These are phyloP conservation scores for Geranium rotundifolium DNA, from an alignment of 345 rosid species.

Conservation along the genomic window DNA sequence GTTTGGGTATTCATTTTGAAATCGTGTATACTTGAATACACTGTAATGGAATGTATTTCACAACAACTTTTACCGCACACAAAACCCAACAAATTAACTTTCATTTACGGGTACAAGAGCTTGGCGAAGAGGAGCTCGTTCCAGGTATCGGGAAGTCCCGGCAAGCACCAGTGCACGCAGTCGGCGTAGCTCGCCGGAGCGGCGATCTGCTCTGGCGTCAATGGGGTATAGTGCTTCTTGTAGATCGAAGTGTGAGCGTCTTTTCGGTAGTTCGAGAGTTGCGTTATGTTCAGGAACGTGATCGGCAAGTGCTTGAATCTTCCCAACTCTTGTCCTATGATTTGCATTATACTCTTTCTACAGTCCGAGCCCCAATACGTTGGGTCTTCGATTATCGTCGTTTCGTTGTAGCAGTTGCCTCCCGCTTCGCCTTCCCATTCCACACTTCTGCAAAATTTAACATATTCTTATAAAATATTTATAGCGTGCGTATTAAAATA, in stretches of 20 bases:
- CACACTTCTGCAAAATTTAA: slow-evolving; percentile 34
- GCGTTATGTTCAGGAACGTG: slow-evolving; percentile 73
- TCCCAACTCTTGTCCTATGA: slow-evolving; percentile 62
- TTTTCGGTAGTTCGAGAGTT: slow-evolving; percentile 61
- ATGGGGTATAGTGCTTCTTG: slow-evolving; percentile 78
- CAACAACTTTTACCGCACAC: too few species aligned
- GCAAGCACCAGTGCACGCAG: slow-evolving; percentile 89
- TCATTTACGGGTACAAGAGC: slow-evolving; percentile 62
- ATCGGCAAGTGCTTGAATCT: slow-evolving; percentile 49
- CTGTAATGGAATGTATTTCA: too few species aligned
- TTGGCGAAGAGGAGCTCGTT: slow-evolving; percentile 83
- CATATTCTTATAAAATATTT: too few species aligned
- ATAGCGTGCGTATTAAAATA: too few species aligned
- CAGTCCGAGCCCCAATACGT: slow-evolving; percentile 83
- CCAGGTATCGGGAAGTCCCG: slow-evolving; percentile 93
- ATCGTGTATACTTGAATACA: too few species aligned
- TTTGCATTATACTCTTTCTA: slow-evolving; percentile 61
- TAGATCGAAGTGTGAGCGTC: slow-evolving; percentile 90
- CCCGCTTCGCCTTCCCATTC: slow-evolving; percentile 77
- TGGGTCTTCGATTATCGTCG: slow-evolving; percentile 44
- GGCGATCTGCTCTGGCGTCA: slow-evolving; percentile 54
- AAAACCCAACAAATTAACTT: too few species aligned
- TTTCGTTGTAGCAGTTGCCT: slow-evolving; percentile 66
- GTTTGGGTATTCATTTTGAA: too few species aligned
- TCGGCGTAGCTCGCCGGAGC: slow-evolving; percentile 75